Base-by-base conservation (phyloP, 1,139 yeast species). In the Taphrina confusa region DNA sequence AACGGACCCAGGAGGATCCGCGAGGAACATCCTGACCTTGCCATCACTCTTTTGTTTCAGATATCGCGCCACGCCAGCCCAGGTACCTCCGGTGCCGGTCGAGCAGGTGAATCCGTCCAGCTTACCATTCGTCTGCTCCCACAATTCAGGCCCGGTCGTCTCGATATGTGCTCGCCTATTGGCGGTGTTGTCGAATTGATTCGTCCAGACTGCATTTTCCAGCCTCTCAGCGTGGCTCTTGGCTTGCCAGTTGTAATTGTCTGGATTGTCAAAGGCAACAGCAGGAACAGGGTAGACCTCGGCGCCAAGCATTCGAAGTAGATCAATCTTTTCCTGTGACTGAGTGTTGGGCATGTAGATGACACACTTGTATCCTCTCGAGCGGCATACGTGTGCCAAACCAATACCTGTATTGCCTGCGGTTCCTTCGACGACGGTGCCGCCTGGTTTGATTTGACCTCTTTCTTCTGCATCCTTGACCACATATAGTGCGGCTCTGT, bases 1-100 rank as follows among this genome's bases (percentile, higher is more conserved):
- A 50, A 87, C 88, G 1, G 92, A 84, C 60, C 97, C 96, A 4
- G 97, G 97, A 20, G 97, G 96, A 72, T 90, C 97, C 1, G 97
- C 96, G 65, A 88, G 80, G 55, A 79, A 82, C 57, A 84, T 76
- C 72, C 83, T 79, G 47, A 82, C 83, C 57, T 74, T 72, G 18
- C 84, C 83, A 64, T 78, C 73, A 42, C 87, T 81, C 40, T 81
- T 80, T 11, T 80, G 81, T 72, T 89, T 86, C 67, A 89, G 76
- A 72, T 82, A 89, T 62, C 91, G 78, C 8, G 95, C 81, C 33
- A 81, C 77, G 60, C 96, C 96, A 1, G 95, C 88, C 75, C 88
- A 83, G 2, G 96, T 87, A 50, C 96, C 96, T 42, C 95, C 96
- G 1, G 96, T 87, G 49, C 96, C 96, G 6, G 95, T 87, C 1